Evolutionary conservation across 495 filamentous ascomycete genomes (phyloP).

Genomic region (Darksidea phi): DNA sequence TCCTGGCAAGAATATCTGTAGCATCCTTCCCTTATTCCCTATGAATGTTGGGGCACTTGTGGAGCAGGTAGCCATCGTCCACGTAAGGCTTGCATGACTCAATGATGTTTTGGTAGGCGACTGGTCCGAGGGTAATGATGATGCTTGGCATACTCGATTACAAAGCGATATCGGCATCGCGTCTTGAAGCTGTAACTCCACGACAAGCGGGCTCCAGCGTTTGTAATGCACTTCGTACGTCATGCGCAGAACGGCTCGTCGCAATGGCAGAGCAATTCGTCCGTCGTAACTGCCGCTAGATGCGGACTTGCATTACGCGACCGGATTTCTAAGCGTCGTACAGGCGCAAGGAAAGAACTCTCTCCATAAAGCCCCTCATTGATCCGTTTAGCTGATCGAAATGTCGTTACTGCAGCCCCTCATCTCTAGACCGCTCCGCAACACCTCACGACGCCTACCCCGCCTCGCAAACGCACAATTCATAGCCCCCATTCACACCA

Average conservation of each 20-base stretch:
- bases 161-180: neutral
- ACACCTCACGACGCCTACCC: constrained; percentile 1
- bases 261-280: too few species aligned
- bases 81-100: too few species aligned
- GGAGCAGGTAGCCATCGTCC: too few species aligned
- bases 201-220: neutral
- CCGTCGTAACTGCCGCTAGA: too few species aligned
- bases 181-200: neutral
- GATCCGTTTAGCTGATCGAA: constrained; percentile 2
- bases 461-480: neutral
- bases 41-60: too few species aligned
- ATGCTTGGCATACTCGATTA: neutral
- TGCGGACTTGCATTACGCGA: too few species aligned
- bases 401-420: constrained; percentile 14
- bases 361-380: constrained; percentile 3
- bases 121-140: too few species aligned
- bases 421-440: constrained; percentile 1
- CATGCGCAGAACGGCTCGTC: too few species aligned
- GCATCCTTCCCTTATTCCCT: too few species aligned
- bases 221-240: neutral
- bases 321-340: neutral
- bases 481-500: constrained; percentile 13
- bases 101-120: too few species aligned
- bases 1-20: too few species aligned
- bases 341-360: neutral